Percentiles rank a stretch among this genome's conserved stretches.
Evolutionary conservation across 2,329 filamentous ascomycete species (phyloP).

Genomic region (Epichloe amarillans): DNA sequence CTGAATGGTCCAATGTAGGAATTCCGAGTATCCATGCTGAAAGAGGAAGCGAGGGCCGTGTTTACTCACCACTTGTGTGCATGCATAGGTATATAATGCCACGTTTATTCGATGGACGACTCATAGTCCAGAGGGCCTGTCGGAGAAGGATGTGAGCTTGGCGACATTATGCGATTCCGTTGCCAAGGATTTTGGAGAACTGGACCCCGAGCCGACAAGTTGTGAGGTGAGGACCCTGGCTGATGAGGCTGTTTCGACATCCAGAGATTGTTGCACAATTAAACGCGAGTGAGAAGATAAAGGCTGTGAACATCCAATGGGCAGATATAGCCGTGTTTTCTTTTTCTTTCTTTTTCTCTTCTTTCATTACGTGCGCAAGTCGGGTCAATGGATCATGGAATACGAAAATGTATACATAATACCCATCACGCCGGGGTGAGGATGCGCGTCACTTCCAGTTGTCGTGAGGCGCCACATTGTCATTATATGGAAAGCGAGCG

Average conservation of each 20-base stretch:
- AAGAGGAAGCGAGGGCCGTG: neutral
- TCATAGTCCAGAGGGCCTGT: constrained; percentile 53
- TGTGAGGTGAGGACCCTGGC: constrained; percentile 30
- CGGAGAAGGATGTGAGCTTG: constrained; percentile 47
- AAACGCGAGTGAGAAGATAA: constrained; percentile 17
- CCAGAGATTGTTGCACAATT: constrained; percentile 41
- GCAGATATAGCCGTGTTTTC: neutral
- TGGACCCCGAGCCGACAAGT: constrained; percentile 20
- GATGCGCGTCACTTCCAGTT: no score
- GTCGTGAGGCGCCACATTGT: neutral
- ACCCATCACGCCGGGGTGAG: no score
- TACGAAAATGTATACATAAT: no score
- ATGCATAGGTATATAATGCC: constrained; percentile 50
- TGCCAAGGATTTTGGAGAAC: constrained; percentile 43
- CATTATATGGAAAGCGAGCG: neutral
- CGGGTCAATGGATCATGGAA: neutral
- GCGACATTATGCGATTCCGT: constrained; percentile 49
- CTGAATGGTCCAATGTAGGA: constrained; percentile 62
- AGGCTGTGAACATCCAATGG: neutral
- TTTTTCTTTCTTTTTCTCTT: neutral
- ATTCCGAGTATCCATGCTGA: neutral
- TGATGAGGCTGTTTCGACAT: constrained; percentile 29
- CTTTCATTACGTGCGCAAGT: no score
- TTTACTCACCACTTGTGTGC: neutral
- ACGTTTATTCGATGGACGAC: constrained; percentile 63